A percentile compares a stretch with the other conserved stretches of the same genome.
phyloP scores from a whole-genome alignment of 352 stramenopile species.

The Phytophthora chlamydospora region DNA sequence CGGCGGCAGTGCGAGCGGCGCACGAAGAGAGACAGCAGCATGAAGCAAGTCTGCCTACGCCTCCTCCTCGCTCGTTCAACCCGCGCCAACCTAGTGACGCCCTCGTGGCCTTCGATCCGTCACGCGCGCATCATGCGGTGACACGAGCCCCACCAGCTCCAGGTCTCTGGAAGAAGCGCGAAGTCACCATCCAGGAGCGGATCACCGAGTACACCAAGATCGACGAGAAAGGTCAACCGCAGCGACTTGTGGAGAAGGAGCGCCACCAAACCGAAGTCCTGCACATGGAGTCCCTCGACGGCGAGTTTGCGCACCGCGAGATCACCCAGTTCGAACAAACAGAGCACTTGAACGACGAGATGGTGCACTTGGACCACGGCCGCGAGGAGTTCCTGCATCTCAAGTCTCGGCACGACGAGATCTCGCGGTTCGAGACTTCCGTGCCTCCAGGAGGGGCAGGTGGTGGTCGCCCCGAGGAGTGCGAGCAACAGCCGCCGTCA shows the following conservation, averaged over 20 bases:
- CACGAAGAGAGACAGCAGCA: slow-evolving; percentile 45
- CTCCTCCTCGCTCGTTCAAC: slow-evolving; percentile 21
- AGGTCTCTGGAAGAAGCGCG: slow-evolving; percentile 87
- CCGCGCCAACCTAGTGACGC: slow-evolving; percentile 9
- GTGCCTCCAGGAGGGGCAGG: slow-evolving; percentile 39
- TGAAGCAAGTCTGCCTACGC: slow-evolving; percentile 22
- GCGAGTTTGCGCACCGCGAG: slow-evolving; percentile 84
- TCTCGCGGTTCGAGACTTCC: slow-evolving; percentile 84
- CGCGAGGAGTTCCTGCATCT: slow-evolving; percentile 86
- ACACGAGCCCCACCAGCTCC: slow-evolving; percentile 55
- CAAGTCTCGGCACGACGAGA: slow-evolving; percentile 84
- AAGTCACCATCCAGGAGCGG: slow-evolving; percentile 88
- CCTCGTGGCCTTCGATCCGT: slow-evolving; percentile 55
- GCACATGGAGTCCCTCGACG: slow-evolving; percentile 82
- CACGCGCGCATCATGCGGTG: slow-evolving; percentile 46
- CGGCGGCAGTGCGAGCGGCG: slow-evolving; percentile 52
- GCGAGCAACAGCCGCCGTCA: slow-evolving; percentile 75
- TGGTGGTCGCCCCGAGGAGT: slow-evolving; percentile 58
- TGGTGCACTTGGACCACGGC: slow-evolving; percentile 80
- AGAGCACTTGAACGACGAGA: slow-evolving; percentile 83
- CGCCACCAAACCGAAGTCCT: slow-evolving; percentile 86
- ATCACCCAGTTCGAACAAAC: slow-evolving; percentile 88
- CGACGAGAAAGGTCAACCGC: slow-evolving; percentile 72
- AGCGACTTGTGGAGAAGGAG: slow-evolving; percentile 84
- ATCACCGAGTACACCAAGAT: slow-evolving; percentile 91